These are phyloP conservation scores for Cordyceps pruinosa DNA, from an alignment of 2,329 filamentous ascomycete genomes.

Conservation along the genomic window DNA sequence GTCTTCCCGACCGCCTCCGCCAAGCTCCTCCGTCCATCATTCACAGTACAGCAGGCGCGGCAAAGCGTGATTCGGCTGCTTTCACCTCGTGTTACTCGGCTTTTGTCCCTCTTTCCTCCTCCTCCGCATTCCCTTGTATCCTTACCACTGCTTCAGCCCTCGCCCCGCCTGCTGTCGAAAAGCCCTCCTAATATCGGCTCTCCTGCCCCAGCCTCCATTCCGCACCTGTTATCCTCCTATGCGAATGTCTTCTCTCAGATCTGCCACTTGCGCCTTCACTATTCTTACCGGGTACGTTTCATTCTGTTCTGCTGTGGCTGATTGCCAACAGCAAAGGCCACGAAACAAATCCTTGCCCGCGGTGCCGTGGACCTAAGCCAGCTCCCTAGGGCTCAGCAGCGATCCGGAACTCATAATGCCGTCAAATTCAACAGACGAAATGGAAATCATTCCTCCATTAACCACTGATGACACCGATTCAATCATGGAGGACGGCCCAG, in stretches of 20 bases:
- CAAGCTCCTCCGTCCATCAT: not conserved
- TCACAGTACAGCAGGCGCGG: not conserved
- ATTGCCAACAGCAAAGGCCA: too few relatives aligned
- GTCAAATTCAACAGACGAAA: not conserved
- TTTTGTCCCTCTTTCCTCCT: not conserved
- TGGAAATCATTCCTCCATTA: not conserved
- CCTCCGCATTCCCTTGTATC: not conserved
- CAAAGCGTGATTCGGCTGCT: not conserved
- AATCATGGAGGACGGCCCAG: slow-evolving; percentile 3
- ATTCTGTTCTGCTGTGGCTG: too few relatives aligned
- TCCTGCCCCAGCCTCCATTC: not conserved
- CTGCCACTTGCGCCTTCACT: too few relatives aligned
- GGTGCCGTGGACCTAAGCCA: not conserved
- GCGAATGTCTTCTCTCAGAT: not conserved
- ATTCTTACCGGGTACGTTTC: too few relatives aligned
- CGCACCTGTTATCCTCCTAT: too few relatives aligned
- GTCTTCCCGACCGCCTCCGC: not conserved
- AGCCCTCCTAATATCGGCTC: not conserved
- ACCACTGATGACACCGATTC: not conserved
- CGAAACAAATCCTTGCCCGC: not conserved
- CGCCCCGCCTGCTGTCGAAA: not conserved
- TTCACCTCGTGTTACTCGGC: not conserved
- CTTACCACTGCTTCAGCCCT: not conserved
- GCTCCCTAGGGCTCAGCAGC: not conserved
- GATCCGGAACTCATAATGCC: not conserved